These are phyloP conservation scores for Pythium angustatum DNA, from an alignment of 352 stramenopile genomes.

Conservation along the genomic window DNA sequence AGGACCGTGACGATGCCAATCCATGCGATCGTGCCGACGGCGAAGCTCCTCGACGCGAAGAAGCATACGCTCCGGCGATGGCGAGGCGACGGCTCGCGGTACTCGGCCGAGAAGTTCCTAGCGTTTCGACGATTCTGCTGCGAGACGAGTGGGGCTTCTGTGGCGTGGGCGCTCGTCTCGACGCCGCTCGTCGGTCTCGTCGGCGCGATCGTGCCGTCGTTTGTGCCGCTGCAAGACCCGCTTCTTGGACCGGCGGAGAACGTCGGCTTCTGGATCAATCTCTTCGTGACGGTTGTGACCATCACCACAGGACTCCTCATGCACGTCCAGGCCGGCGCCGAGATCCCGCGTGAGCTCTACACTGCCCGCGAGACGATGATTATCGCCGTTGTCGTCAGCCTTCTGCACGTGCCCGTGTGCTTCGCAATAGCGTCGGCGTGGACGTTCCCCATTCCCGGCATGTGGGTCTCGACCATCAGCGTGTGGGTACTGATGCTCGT, in stretches of 20 bases:
- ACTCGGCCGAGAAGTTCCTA: conserved; percentile 6
- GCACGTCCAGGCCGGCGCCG: background rate
- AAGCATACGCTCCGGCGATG: background rate
- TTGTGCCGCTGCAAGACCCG: conserved; percentile 12
- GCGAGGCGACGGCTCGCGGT: conserved; percentile 1
- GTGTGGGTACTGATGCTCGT: background rate
- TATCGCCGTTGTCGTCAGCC: background rate
- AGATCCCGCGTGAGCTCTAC: conserved; percentile 8
- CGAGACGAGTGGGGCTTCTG: background rate
- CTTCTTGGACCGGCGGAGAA: conserved; percentile 1
- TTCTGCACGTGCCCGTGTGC: background rate
- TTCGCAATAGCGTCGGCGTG: background rate
- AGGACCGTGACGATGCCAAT: background rate
- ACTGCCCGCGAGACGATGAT: background rate
- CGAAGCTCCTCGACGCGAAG: background rate
- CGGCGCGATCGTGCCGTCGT: conserved; percentile 2
- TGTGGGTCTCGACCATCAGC: conserved; percentile 1
- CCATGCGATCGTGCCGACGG: background rate
- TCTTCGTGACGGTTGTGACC: conserved; percentile 8
- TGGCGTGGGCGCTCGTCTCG: conserved; percentile 4
- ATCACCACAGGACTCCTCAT: conserved; percentile 1
- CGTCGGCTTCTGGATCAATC: conserved; percentile 5
- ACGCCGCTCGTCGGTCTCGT: conserved; percentile 3
- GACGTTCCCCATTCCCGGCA: conserved; percentile 8
- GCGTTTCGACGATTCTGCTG: background rate